A percentile compares a stretch with the other conserved stretches of the same genome.
These are phyloP conservation scores for Corylus avellana DNA, from an alignment of 306 rosid species.

Conservation along the genomic window DNA sequence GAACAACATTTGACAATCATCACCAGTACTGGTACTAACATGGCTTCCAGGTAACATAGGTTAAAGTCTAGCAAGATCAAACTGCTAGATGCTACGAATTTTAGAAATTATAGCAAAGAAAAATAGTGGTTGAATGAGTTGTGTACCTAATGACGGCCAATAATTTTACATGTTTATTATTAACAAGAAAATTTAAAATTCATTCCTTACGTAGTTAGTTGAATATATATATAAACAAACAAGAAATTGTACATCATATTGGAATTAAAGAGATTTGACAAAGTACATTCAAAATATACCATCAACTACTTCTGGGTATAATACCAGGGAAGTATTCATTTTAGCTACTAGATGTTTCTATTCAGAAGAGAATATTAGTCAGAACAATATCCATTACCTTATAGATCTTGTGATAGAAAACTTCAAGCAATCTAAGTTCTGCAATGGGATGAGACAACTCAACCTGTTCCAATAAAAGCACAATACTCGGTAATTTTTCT, in stretches of 20 bases:
- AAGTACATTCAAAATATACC: background rate
- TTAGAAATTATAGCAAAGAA: background rate
- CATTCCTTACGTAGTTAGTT: background rate
- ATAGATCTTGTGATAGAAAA: slow-evolving; percentile 90
- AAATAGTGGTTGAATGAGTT: background rate
- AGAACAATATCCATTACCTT: slow-evolving; percentile 48
- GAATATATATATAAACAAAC: background rate
- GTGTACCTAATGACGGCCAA: background rate
- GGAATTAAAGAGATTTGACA: background rate
- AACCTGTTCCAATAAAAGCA: slow-evolving; percentile 44
- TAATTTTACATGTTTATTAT: background rate
- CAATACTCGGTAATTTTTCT: background rate
- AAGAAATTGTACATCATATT: background rate
- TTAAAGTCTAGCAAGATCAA: background rate
- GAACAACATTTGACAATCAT: background rate
- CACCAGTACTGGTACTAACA: background rate
- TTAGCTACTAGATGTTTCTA: background rate
- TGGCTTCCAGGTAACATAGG: background rate
- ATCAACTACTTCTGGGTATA: no score
- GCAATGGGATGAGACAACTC: slow-evolving; percentile 79
- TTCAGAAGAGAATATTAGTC: background rate
- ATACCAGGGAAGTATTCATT: background rate
- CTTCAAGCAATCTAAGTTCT: slow-evolving; percentile 91
- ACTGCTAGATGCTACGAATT: background rate
- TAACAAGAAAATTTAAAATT: background rate